phyloP scores from a whole-genome alignment of 768 basidiomycete species.

The Austroboletus festivus region DNA sequence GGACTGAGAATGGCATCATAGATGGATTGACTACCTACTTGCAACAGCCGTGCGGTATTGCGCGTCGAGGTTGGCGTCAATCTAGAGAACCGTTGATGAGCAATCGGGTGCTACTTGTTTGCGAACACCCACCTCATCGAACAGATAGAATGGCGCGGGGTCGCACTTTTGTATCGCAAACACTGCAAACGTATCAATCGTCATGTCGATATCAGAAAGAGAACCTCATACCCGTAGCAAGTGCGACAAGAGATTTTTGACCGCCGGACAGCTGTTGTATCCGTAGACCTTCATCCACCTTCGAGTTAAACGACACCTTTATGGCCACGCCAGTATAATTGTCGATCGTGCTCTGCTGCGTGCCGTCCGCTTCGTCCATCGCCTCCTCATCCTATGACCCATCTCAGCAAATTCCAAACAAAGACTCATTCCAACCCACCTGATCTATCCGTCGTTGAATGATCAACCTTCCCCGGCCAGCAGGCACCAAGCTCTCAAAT shows the following conservation, averaged over 20 bases:
- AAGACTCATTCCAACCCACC: constrained; percentile 32
- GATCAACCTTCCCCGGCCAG: constrained; percentile 85
- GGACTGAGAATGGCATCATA: constrained; percentile 37
- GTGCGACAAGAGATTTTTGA: constrained; percentile 94
- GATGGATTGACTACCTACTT: constrained; percentile 45
- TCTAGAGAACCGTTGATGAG: constrained; percentile 40
- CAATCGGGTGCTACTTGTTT: not conserved
- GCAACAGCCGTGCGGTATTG: constrained; percentile 98
- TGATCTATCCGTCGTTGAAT: constrained; percentile 91
- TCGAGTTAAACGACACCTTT: constrained; percentile 92
- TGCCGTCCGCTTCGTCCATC: constrained; percentile 70
- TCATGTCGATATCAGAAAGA: not conserved
- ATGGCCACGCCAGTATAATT: constrained; percentile 97
- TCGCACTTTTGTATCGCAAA: constrained; percentile 99
- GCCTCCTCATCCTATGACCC: constrained; percentile 55
- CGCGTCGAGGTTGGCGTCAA: constrained; percentile 96
- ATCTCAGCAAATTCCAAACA: constrained; percentile 1
- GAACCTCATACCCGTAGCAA: constrained; percentile 70
- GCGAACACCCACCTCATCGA: constrained; percentile 67
- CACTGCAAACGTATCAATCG: constrained; percentile 44
- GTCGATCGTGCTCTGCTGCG: constrained; percentile 75
- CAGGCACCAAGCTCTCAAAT: constrained; percentile 93
- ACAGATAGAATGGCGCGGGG: constrained; percentile 98
- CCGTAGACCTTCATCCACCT: constrained; percentile 91
- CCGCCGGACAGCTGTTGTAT: constrained; percentile 98